Base-by-base conservation (phyloP, 805 yeast genomes). In the Candida vartiovaarae region DNA sequence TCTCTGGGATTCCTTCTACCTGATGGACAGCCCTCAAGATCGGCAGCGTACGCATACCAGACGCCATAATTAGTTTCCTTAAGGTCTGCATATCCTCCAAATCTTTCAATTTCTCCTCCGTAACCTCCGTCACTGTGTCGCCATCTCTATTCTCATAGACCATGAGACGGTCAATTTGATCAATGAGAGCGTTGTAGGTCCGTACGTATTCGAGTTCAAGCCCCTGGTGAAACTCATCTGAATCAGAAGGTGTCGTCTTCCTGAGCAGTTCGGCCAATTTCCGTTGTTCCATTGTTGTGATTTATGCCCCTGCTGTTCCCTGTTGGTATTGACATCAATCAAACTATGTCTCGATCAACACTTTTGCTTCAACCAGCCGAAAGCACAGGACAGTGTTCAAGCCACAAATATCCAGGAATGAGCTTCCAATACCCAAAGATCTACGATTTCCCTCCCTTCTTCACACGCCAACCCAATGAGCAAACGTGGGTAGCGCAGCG, bases 401-500 rank as follows among this genome's bases (percentile, higher is more conserved):
- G 1, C 20, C 10, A 29, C 10, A 3, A 10, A 5, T 6, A 25
- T 24, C 38, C 10, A n/a, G 15, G 24, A 10, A 49, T 42, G 50
- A n/a, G 35, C 23, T 52, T 47, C 38, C 38, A 33, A 32, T 48
- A 41, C 37, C 53, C 56, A 3, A 43, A 43, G 32, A 46, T 48
- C 32, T 46, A 51, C 43, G 69, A 77, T 33, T 91, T 89, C 62
- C 97, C 97, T 5, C 99, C 99, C 0, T 78, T 91, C 52, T 91
- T 80, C 66, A 93, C 98, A 7, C 73, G 78, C 48, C 99, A 91
- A 64, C 89, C 93, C 24, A 90, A 91, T 54, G 74, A 80, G 32
- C 78, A 84, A 8, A 82, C 93, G 2, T 77, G 85, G 67, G 72
- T 74, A 29, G 80, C 87, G 8, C 99, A 91, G 62, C 65, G 84